phyloP scores from a whole-genome alignment of 768 basidiomycete genomes.

The Rhodosporidiobolus sp. region DNA sequence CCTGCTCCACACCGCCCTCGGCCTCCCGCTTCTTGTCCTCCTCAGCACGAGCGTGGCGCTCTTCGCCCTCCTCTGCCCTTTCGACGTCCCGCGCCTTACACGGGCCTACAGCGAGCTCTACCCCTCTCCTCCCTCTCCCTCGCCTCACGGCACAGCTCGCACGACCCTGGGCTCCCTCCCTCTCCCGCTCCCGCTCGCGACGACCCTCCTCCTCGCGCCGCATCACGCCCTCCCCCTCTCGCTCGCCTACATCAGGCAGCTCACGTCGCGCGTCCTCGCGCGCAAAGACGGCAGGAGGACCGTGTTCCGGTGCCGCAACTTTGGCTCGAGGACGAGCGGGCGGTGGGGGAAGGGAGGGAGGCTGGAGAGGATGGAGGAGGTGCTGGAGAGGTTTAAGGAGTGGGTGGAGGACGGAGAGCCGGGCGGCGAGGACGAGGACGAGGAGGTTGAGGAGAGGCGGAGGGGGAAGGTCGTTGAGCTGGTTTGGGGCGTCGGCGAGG shows the following conservation, averaged over 20 bases:
- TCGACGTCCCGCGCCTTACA: not conserved
- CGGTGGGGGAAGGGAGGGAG: not conserved
- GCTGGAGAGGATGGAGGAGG: not conserved
- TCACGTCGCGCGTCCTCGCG: not conserved
- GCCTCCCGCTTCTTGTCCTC: not conserved
- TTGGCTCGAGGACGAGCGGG: not conserved
- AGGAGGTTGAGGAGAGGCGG: not conserved
- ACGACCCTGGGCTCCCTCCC: not conserved
- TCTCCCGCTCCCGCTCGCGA: not conserved
- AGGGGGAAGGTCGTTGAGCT: not conserved
- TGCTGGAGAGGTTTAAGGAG: not conserved
- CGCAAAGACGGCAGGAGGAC: not conserved
- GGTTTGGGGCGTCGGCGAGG: not conserved
- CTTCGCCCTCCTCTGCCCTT: not conserved
- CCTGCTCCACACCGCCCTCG: not conserved
- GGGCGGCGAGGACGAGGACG: not conserved
- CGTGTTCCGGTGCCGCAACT: constrained; percentile 10
- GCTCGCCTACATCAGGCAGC: not conserved
- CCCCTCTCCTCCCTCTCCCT: not conserved
- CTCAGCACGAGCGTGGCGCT: not conserved
- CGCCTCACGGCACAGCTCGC: not conserved
- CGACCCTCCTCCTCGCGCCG: constrained; percentile 2
- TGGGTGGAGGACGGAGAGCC: not conserved
- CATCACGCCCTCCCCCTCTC: not conserved
- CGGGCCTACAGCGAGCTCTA: not conserved